Evolutionary conservation across 768 basidiomycete genomes (phyloP).

Genomic region (Cytidiella melzeri): DNA sequence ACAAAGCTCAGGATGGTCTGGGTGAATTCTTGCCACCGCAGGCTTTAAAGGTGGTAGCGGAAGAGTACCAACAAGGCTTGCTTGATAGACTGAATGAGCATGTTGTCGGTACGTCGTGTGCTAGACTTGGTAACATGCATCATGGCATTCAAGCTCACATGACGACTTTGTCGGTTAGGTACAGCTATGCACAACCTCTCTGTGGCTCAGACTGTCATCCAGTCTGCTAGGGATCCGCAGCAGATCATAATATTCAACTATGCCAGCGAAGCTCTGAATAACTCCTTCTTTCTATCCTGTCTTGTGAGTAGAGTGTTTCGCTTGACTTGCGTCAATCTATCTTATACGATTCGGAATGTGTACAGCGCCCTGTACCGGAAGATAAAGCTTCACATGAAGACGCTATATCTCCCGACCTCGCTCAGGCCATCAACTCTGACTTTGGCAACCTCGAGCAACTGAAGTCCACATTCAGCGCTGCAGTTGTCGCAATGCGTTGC

Average conservation of each 20-base stretch:
- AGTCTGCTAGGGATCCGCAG: conserved; percentile 51
- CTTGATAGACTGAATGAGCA: conserved; percentile 72
- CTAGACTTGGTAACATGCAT: too few relatives aligned
- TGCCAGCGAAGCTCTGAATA: conserved; percentile 89
- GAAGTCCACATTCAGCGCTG: conserved; percentile 70
- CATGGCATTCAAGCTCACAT: too few relatives aligned
- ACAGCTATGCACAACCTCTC: too few relatives aligned
- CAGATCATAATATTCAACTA: conserved; percentile 80
- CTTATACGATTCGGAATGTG: neutral
- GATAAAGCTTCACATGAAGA: conserved; percentile 24
- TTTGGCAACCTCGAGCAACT: conserved; percentile 64
- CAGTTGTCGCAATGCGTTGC: conserved; percentile 71
- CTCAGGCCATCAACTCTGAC: conserved; percentile 33
- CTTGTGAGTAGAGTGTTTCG: conserved; percentile 50
- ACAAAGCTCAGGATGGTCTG: conserved; percentile 64
- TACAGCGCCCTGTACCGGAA: conserved; percentile 29
- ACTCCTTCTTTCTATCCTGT: conserved; percentile 86
- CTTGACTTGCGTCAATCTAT: conserved; percentile 1
- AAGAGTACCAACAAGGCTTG: conserved; percentile 84
- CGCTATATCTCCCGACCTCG: conserved; percentile 31
- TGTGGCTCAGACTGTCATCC: conserved; percentile 69
- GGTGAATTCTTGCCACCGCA: conserved; percentile 71
- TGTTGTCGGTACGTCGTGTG: conserved; percentile 49
- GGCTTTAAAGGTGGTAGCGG: conserved; percentile 65
- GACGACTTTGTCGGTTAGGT: too few relatives aligned